These are phyloP conservation scores for Torulaspora gathmanii DNA, from an alignment of 805 yeast species.

Conservation along the genomic window DNA sequence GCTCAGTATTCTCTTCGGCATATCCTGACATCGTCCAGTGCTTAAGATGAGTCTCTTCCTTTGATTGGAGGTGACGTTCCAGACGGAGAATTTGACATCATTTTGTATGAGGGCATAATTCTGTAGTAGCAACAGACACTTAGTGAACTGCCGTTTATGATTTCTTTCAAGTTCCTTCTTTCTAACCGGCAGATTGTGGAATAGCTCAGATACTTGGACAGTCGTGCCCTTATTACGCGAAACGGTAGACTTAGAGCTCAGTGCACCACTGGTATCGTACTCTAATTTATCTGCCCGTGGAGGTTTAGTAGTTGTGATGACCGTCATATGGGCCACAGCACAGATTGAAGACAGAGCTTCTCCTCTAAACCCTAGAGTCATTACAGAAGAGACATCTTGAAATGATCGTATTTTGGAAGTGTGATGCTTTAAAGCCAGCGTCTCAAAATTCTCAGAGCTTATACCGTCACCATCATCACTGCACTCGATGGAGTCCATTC, in stretches of 20 bases:
- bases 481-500: slow-evolving; percentile 65
- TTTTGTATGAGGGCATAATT: slow-evolving; percentile 61
- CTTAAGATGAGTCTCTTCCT: slow-evolving; percentile 53
- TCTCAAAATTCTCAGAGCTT: slow-evolving; percentile 44
- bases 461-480: slow-evolving; percentile 69
- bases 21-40: slow-evolving; percentile 47
- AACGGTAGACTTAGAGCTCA: slow-evolving; percentile 41
- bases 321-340: slow-evolving; percentile 45
- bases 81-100: slow-evolving; percentile 55
- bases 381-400: slow-evolving; percentile 48
- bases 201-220: slow-evolving; percentile 53
- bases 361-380: slow-evolving; percentile 72
- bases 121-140: slow-evolving; percentile 58
- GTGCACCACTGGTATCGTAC: slow-evolving; percentile 52
- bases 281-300: slow-evolving; percentile 57
- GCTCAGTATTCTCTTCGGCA: slow-evolving; percentile 56
- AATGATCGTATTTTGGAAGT: slow-evolving; percentile 62
- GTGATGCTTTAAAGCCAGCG: slow-evolving; percentile 55
- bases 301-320: slow-evolving; percentile 49
- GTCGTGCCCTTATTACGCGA: slow-evolving; percentile 68
- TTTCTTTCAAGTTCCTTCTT: slow-evolving; percentile 66
- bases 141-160: slow-evolving; percentile 64
- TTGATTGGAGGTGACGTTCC: slow-evolving; percentile 45
- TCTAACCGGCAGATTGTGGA: slow-evolving; percentile 75
- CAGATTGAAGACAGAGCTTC: slow-evolving; percentile 74